Base-by-base conservation (phyloP, 2,329 filamentous ascomycete species). In the Didymella segeticola region DNA sequence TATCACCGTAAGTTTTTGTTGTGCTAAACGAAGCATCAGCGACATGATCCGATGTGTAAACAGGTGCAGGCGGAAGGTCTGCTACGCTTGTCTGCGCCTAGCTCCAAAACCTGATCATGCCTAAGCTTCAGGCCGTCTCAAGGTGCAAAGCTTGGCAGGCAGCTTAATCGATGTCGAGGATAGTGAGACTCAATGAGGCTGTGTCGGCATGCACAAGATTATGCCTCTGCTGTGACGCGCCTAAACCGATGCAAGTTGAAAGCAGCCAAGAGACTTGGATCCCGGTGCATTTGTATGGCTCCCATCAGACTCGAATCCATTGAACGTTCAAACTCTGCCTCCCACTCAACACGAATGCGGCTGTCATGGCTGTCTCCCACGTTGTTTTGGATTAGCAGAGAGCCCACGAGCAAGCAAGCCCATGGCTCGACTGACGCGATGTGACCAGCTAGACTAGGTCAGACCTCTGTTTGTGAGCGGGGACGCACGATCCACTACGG, bases 121-220 rank as follows among this genome's bases (percentile, higher is more conserved):
- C 54, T 62, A 67, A 67, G 65, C 59, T 63, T 63, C 56, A 51
- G 34, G 46, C 51, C 37, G 58, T 60, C 53, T 53, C 50, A 47
- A 47, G 42, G 53, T 50, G 34, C 11, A 57, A 63, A 62, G 64
- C 68, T 70, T 71, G 63, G 66, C 64, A 38, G 33, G 34, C 38
- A 61, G 60, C 60, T 62, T 56, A 62, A 56, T 53, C 14, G 30
- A 58, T 43, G 41, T 49, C 43, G 57, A 49, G 43, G 45, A 53
- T 59, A 19, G 51, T 68, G 66, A 69, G 64, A 64, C 64, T 33
- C 23, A 49, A 51, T 49, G 55, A 57, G 57, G 58, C 61, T 61
- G 56, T 57, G 57, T 43, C 20, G 37, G 45, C 26, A 39, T 47
- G 12, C 33, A 45, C 22, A 36, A n/a, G 36, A 31, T n/a, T n/a